A percentile compares a stretch with the other conserved stretches of the same genome.
phyloP scores from a whole-genome alignment of 2,329 filamentous ascomycete genomes.

The Ophiocordyceps australis region DNA sequence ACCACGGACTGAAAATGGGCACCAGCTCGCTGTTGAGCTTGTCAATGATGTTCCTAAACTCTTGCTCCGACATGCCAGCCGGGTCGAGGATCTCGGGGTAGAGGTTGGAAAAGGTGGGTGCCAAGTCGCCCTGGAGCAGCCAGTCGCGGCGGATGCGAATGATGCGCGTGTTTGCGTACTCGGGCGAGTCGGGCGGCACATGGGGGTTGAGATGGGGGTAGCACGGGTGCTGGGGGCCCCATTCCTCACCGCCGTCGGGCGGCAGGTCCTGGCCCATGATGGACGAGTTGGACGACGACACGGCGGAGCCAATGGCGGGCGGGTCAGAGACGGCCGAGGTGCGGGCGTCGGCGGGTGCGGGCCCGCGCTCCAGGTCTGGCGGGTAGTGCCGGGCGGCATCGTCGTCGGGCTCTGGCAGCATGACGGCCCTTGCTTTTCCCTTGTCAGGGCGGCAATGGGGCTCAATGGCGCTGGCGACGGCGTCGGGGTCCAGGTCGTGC shows the following conservation, averaged over 20 bases:
- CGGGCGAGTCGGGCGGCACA: constrained; percentile 57
- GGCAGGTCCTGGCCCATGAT: constrained; percentile 48
- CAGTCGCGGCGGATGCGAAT: constrained; percentile 87
- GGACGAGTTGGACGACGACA: constrained; percentile 39
- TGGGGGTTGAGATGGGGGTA: constrained; percentile 89
- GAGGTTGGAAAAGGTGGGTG: constrained; percentile 83
- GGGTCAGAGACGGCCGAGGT: constrained; percentile 28
- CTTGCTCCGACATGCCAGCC: constrained; percentile 60
- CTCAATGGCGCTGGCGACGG: too few relatives aligned
- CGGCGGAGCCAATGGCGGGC: constrained; percentile 32
- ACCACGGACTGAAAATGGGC: constrained; percentile 65
- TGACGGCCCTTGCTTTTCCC: constrained; percentile 27
- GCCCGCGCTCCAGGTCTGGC: constrained; percentile 37
- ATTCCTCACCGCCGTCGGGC: constrained; percentile 55
- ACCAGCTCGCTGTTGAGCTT: constrained; percentile 64
- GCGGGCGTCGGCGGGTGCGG: constrained; percentile 16
- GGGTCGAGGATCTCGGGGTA: constrained; percentile 94
- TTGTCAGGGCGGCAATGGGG: too few relatives aligned
- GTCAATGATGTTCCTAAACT: constrained; percentile 69
- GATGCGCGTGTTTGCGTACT: constrained; percentile 65
- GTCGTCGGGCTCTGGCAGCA: constrained; percentile 23
- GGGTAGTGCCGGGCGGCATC: constrained; percentile 19
- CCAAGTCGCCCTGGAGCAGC: constrained; percentile 75
- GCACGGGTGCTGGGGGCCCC: constrained; percentile 88
- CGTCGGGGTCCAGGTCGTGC: constrained; percentile 33